Conservation (phyloP, 2,329 filamentous ascomycete genomes). For the Colletotrichum horii region DNA sequence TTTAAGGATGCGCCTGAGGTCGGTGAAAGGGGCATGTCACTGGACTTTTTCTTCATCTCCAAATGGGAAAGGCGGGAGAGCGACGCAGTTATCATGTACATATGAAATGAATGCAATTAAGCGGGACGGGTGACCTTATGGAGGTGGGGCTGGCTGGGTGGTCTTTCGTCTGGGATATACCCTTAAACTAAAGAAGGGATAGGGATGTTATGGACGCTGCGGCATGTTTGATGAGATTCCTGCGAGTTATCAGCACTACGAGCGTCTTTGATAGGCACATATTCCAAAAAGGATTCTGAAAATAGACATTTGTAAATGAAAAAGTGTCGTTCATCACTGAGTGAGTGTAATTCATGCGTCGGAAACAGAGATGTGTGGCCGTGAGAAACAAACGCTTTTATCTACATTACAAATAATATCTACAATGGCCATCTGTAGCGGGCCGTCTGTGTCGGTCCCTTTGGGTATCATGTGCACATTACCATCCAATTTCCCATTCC, state of each 20-base stretch:
- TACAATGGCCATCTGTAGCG: conserved; percentile 14
- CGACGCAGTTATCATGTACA: background rate
- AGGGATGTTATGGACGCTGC: background rate
- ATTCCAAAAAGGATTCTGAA: background rate
- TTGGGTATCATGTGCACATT: conserved; percentile 30
- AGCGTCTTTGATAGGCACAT: background rate
- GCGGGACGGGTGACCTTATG: background rate
- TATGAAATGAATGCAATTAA: background rate
- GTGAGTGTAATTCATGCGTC: background rate
- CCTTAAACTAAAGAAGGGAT: background rate
- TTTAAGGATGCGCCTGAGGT: background rate
- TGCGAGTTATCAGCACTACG: background rate
- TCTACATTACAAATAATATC: conserved; percentile 17
- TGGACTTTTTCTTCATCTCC: background rate
- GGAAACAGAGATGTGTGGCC: background rate
- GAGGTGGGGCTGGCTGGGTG: background rate
- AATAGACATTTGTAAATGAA: background rate
- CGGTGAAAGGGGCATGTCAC: background rate
- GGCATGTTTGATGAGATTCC: background rate
- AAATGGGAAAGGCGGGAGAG: background rate
- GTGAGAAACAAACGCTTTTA: conserved; percentile 17
- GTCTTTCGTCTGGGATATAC: background rate
- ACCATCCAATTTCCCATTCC: conserved; percentile 21
- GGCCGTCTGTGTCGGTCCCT: conserved; percentile 18
- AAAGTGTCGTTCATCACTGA: background rate